These are phyloP conservation scores for Chlorophyllum brunneum DNA, from an alignment of 768 basidiomycete genomes.

Conservation along the genomic window DNA sequence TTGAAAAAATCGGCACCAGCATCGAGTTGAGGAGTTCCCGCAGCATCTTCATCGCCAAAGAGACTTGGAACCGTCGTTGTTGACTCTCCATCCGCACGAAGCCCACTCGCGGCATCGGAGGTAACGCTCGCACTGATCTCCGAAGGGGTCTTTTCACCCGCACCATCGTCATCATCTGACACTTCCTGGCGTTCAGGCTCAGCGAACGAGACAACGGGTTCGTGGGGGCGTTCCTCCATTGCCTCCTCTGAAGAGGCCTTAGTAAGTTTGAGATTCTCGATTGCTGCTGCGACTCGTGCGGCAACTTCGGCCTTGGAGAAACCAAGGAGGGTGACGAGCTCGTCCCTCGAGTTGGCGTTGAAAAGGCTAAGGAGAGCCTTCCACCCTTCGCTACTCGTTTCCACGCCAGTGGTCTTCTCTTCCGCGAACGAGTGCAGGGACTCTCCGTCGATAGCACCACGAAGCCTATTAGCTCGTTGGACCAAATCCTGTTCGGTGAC, in stretches of 20 bases:
- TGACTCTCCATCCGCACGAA: slow-evolving; percentile 65
- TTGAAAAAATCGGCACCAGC: slow-evolving; percentile 87
- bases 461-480: slow-evolving; percentile 66
- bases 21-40: slow-evolving; percentile 62
- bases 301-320: slow-evolving; percentile 89
- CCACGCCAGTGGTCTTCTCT: slow-evolving; percentile 38
- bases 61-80: slow-evolving; percentile 85
- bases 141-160: slow-evolving; percentile 60
- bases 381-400: slow-evolving; percentile 57
- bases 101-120: slow-evolving; percentile 58
- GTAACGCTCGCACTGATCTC: slow-evolving; percentile 64
- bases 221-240: slow-evolving; percentile 46
- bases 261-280: slow-evolving; percentile 63
- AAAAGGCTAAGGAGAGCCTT: slow-evolving; percentile 87
- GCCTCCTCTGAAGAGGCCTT: slow-evolving; percentile 37
- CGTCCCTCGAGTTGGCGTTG: slow-evolving; percentile 83
- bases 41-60: slow-evolving; percentile 73
- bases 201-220: slow-evolving; percentile 80
- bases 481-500: slow-evolving; percentile 75
- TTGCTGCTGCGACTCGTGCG: slow-evolving; percentile 74
- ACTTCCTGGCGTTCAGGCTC: slow-evolving; percentile 61
- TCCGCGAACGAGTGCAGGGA: slow-evolving; percentile 67
- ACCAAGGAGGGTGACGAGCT: slow-evolving; percentile 85
- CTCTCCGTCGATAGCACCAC: slow-evolving; percentile 54
- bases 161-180: slow-evolving; percentile 32